Conservation (phyloP, 768 basidiomycete genomes). For the Chlorophyllum brunneum region DNA sequence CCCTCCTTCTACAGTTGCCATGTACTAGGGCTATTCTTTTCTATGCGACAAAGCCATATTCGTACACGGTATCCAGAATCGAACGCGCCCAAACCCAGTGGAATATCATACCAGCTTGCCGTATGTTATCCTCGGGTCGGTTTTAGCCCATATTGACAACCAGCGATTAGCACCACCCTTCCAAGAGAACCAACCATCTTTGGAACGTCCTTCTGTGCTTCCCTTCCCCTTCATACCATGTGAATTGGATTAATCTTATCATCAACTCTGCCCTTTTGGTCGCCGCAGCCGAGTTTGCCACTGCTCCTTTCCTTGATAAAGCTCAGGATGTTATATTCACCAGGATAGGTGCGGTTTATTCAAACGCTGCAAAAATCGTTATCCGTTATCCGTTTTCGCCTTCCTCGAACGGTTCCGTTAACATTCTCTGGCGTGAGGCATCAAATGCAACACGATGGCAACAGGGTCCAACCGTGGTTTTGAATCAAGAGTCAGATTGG, state of each 20-base stretch:
- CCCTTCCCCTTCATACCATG: constrained; percentile 27
- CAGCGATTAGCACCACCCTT: constrained; percentile 4
- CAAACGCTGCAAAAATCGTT: constrained; percentile 57
- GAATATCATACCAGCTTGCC: not conserved
- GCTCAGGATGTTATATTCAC: constrained; percentile 57
- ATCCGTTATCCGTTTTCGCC: constrained; percentile 52
- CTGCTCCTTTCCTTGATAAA: constrained; percentile 52
- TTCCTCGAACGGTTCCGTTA: constrained; percentile 26
- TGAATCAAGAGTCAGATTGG: constrained; percentile 52
- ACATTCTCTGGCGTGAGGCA: constrained; percentile 45
- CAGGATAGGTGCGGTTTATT: constrained; percentile 67
- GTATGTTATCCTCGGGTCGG: not conserved
- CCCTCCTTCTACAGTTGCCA: constrained; percentile 27
- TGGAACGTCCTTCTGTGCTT: constrained; percentile 29
- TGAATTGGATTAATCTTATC: constrained; percentile 25
- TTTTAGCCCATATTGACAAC: not conserved
- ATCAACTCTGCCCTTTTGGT: constrained; percentile 31
- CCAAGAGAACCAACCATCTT: constrained; percentile 11
- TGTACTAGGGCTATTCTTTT: constrained; percentile 20
- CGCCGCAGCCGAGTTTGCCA: constrained; percentile 45
- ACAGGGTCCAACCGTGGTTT: constrained; percentile 46
- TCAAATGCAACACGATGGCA: constrained; percentile 38
- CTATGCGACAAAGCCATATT: not conserved
- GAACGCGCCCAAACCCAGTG: not conserved
- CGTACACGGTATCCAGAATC: not conserved